These are phyloP conservation scores for Trichosporon inkin DNA, from an alignment of 1,284 basidiomycete genomes.

Conservation along the genomic window DNA sequence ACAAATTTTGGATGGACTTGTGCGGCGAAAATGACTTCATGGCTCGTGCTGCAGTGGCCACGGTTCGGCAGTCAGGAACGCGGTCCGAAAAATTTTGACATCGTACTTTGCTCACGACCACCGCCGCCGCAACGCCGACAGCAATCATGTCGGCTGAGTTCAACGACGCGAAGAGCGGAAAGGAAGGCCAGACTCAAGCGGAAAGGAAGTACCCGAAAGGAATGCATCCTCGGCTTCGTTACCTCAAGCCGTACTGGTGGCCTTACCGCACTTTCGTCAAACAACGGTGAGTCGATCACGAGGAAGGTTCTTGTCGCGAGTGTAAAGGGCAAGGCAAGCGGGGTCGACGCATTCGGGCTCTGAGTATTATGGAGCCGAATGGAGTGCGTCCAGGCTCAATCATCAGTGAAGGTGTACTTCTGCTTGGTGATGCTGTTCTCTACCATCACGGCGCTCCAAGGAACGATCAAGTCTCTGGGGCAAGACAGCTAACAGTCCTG, in stretches of 20 bases:
- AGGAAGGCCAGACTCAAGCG: not conserved
- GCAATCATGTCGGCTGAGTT: not conserved
- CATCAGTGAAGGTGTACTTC: too few species aligned
- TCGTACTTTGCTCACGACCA: not conserved
- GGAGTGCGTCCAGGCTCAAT: too few species aligned
- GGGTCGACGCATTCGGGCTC: not conserved
- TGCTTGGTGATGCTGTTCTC: too few species aligned
- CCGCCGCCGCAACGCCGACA: not conserved
- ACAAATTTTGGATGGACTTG: not conserved
- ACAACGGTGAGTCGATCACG: slow-evolving; percentile 64
- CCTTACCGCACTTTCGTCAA: slow-evolving; percentile 84
- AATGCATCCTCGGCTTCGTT: slow-evolving; percentile 48
- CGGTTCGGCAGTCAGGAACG: slow-evolving; percentile 1
- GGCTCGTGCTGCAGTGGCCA: not conserved
- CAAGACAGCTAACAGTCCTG: not conserved
- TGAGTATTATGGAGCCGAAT: too few species aligned
- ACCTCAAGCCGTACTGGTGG: slow-evolving; percentile 53
- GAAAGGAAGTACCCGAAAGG: slow-evolving; percentile 32
- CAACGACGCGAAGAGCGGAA: not conserved
- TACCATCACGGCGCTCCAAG: too few species aligned
- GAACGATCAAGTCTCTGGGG: not conserved
- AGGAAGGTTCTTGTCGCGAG: not conserved
- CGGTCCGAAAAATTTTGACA: slow-evolving; percentile 8
- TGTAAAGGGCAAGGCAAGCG: not conserved
- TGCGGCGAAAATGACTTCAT: slow-evolving; percentile 5